Conservation (phyloP, 75 land plant species). For the Azolla pinnata region DNA sequence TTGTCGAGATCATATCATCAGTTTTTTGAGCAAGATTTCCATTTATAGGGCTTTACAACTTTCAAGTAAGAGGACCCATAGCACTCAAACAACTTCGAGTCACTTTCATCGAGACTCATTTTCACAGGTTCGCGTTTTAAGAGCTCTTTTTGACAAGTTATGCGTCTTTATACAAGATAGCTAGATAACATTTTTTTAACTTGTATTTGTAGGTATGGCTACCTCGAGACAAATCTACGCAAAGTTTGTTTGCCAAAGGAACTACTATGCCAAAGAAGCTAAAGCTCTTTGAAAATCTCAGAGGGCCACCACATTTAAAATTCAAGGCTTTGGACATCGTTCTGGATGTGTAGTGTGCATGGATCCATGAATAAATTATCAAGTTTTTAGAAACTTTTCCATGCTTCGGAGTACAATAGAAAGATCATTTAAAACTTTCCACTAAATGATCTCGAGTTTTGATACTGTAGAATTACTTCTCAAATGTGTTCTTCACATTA, state of each 20-base stretch:
- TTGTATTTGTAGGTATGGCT: conserved; percentile 8
- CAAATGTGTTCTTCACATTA: too few relatives aligned
- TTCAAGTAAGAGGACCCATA: neutral
- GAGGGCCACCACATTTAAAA: conserved; percentile 1
- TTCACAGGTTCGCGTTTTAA: conserved; percentile 1
- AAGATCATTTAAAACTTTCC: too few relatives aligned
- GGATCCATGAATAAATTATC: too few relatives aligned
- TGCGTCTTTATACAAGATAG: too few relatives aligned
- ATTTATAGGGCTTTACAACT: neutral
- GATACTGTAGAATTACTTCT: too few relatives aligned
- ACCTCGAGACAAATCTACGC: conserved; percentile 3
- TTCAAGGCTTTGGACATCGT: conserved; percentile 1
- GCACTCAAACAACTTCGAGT: conserved; percentile 1
- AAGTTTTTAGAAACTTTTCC: too few relatives aligned
- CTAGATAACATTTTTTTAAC: too few relatives aligned
- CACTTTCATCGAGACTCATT: conserved; percentile 1
- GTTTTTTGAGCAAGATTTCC: neutral
- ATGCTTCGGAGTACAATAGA: too few relatives aligned
- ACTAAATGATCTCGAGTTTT: too few relatives aligned
- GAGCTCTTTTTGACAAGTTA: too few relatives aligned
- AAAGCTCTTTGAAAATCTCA: neutral
- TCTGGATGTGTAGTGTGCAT: conserved; percentile 6
- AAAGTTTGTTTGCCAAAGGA: conserved; percentile 8
- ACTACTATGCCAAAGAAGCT: conserved; percentile 2
- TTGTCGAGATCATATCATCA: too few relatives aligned